Evolutionary conservation across 495 filamentous ascomycete species (phyloP), one percentile per base, ranked within the genome.

Genomic region (Bryoglossum gracile): DNA sequence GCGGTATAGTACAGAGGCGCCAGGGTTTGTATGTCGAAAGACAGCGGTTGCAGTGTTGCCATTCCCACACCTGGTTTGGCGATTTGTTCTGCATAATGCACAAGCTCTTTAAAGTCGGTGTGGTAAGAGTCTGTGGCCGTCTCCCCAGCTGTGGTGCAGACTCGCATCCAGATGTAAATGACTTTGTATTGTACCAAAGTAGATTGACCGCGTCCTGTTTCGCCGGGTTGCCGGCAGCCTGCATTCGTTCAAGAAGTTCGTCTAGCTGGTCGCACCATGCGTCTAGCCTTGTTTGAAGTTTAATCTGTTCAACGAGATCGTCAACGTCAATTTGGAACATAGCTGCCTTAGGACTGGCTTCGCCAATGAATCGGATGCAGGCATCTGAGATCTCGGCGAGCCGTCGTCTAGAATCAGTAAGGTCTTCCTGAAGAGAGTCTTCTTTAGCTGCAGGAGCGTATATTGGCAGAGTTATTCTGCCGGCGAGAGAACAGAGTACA

Each of bases 1-100:
- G 63, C 68, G 6, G 64, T 58, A 17, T 61, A 44, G 44, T 64
- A 73, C 3, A 70, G 49, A 0, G 64, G 57, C 10, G 33, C 49
- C 18, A 71, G 56, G 34, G 70, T 59, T 8, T 63, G 62, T 19
- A 65, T 50, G 21, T 65, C 64, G 34, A 48, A 48, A 48, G 44
- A 48, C 44, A 48, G 34, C 22, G 44, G 44, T 48, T 48, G 44
- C 17, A 33, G 44, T 48, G 44, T 48, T 26, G 44, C 44, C 32
- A 24, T 38, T 38, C 44, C 32, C 17, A 48, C 44, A 21, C 34
- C 44, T 25, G 44, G 32, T 23, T 48, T 38, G 32, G 32, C 32
- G 13, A 36, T 24, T 48, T 38, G 32, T 48, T 48, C 44, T 16
- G 44, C 44, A 33, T 37, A 38, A 26, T 48, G 30, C 32, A 48